A percentile compares a stretch with the other conserved stretches of the same genome.
Conservation (phyloP, 345 rosid genomes). For the Ceriops decandra region DNA sequence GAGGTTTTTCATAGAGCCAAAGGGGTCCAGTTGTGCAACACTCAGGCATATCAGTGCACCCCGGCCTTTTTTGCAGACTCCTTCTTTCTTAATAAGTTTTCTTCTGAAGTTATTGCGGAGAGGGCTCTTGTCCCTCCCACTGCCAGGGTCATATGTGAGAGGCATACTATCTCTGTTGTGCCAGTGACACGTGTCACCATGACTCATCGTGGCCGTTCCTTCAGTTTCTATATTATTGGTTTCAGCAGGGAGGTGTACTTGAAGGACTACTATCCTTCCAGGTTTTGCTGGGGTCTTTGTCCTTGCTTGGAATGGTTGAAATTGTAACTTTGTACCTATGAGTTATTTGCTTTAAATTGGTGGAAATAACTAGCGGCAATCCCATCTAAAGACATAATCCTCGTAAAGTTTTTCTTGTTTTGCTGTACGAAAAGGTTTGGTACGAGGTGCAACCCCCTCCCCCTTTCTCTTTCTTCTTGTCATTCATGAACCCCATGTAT, state of each 20-base stretch:
- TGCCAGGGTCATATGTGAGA: conserved; percentile 83
- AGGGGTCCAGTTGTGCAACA: conserved; percentile 90
- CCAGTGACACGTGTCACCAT: conserved; percentile 89
- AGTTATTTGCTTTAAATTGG: too few species aligned
- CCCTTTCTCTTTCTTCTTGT: too few species aligned
- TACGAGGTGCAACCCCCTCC: too few species aligned
- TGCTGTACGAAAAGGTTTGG: too few species aligned
- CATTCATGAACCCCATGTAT: too few species aligned
- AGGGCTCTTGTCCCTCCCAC: conserved; percentile 65
- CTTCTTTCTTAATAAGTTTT: conserved; percentile 79
- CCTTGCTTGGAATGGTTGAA: conserved; percentile 93
- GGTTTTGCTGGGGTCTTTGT: conserved; percentile 93
- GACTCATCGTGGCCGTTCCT: conserved; percentile 62
- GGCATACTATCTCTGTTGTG: conserved; percentile 79
- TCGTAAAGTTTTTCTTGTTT: too few species aligned
- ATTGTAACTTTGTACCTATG: conserved; percentile 24
- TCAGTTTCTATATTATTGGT: conserved; percentile 89
- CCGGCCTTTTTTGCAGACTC: conserved; percentile 95
- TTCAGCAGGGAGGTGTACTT: conserved; percentile 75
- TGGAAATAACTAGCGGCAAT: too few species aligned
- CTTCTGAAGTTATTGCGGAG: conserved; percentile 79
- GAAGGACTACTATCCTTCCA: conserved; percentile 84
- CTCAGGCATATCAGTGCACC: conserved; percentile 86
- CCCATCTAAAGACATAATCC: too few species aligned
- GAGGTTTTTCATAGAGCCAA: conserved; percentile 85